phyloP scores from a whole-genome alignment of 345 rosid species.

The Aegle marmelos region DNA sequence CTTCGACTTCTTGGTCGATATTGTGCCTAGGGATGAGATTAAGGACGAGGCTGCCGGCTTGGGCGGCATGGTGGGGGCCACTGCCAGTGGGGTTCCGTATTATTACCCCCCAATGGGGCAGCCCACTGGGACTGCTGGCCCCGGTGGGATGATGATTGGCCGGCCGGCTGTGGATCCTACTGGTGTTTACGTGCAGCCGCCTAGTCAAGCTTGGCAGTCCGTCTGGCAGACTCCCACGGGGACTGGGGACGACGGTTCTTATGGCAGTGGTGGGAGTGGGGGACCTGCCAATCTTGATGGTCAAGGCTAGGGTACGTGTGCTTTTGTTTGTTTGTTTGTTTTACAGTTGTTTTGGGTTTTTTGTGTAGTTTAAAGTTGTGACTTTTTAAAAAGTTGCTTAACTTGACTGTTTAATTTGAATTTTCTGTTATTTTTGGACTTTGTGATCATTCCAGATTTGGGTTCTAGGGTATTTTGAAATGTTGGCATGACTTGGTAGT shows the following conservation, averaged over 20 bases:
- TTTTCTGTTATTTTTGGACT: neutral
- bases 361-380: neutral
- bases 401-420: neutral
- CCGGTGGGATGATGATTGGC: conserved; percentile 92
- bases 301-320: conserved; percentile 32
- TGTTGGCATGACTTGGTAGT: neutral
- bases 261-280: conserved; percentile 58
- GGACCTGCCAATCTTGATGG: conserved; percentile 73
- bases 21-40: conserved; percentile 86
- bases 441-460: neutral
- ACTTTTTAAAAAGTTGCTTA: neutral
- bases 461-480: neutral
- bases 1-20: conserved; percentile 87
- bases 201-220: conserved; percentile 96
- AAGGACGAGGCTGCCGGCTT: conserved; percentile 70
- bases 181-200: conserved; percentile 74
- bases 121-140: conserved; percentile 45
- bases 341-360: neutral
- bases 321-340: neutral
- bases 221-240: conserved; percentile 71
- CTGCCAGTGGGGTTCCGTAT: conserved; percentile 83
- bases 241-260: conserved; percentile 61
- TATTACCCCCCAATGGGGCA: conserved; percentile 87
- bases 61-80: conserved; percentile 53
- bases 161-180: conserved; percentile 78